A percentile compares a stretch with the other conserved stretches of the same genome.
Conservation (phyloP, 2,329 filamentous ascomycete species). For the Berkeleyomyces rouxiae region DNA sequence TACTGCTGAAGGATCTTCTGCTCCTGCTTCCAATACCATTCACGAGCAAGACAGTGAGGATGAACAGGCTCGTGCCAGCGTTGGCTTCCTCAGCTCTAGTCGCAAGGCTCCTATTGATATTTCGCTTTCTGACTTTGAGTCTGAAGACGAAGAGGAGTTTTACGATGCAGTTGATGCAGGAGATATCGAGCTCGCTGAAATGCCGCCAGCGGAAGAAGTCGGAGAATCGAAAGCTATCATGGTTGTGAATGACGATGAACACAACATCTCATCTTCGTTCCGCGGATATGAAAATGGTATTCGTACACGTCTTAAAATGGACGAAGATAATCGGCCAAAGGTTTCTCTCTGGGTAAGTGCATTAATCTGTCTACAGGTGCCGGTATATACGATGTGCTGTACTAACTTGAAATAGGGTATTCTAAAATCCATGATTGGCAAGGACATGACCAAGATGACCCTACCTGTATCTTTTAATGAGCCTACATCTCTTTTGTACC, state of each 20-base stretch:
- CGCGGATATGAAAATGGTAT: constrained; percentile 83
- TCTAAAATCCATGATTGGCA: constrained; percentile 97
- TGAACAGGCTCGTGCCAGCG: constrained; percentile 4
- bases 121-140: constrained; percentile 57
- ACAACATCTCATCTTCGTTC: constrained; percentile 63
- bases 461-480: constrained; percentile 97
- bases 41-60: constrained; percentile 21
- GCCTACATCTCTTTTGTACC: constrained; percentile 84
- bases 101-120: constrained; percentile 11
- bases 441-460: constrained; percentile 99
- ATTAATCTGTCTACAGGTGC: background rate
- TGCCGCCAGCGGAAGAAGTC: constrained; percentile 36
- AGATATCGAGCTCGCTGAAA: constrained; percentile 62
- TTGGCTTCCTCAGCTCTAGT: background rate
- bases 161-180: constrained; percentile 94
- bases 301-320: constrained; percentile 65
- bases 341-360: constrained; percentile 80
- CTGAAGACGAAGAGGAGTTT: constrained; percentile 79
- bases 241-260: constrained; percentile 21
- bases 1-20: constrained; percentile 31
- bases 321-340: constrained; percentile 82
- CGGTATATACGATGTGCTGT: background rate
- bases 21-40: constrained; percentile 18
- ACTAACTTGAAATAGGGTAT: constrained; percentile 48
- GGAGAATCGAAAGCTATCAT: constrained; percentile 20